Percentiles rank a stretch among this genome's conserved stretches.
phyloP scores from a whole-genome alignment of 768 basidiomycete genomes.

The Lyophyllum atratum region DNA sequence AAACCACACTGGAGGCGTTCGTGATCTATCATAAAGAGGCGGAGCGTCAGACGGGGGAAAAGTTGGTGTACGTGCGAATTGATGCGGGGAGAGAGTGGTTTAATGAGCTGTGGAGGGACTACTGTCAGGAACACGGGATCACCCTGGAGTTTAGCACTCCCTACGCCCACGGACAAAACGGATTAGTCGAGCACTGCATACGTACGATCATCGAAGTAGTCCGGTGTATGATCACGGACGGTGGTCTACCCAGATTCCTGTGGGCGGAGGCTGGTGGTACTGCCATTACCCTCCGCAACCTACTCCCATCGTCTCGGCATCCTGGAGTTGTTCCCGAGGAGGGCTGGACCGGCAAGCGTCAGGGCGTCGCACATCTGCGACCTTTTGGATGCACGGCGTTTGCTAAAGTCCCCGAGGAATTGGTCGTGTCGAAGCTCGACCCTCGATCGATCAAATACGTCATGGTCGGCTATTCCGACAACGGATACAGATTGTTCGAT shows the following conservation, averaged over 20 bases:
- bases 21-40: conserved; percentile 12
- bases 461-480: conserved; percentile 19
- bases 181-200: conserved; percentile 26
- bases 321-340: conserved; percentile 18
- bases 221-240: conserved; percentile 20
- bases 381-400: conserved; percentile 32
- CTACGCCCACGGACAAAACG: conserved; percentile 28
- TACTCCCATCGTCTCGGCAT: conserved; percentile 19
- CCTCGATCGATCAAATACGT: background rate
- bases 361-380: conserved; percentile 17
- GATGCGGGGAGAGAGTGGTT: conserved; percentile 32
- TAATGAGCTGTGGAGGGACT: conserved; percentile 19
- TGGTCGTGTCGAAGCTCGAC: conserved; percentile 15
- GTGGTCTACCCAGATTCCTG: conserved; percentile 16
- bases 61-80: conserved; percentile 14
- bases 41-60: conserved; percentile 16
- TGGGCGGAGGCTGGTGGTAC: conserved; percentile 22
- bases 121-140: conserved; percentile 25
- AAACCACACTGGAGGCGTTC: conserved; percentile 16
- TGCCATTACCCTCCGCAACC: conserved; percentile 24
- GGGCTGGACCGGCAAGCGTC: background rate
- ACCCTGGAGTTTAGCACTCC: conserved; percentile 21
- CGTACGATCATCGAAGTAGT: conserved; percentile 19
- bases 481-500: conserved; percentile 18
- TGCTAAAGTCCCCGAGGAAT: conserved; percentile 25